These are phyloP conservation scores for Vicia sativa DNA, from an alignment of 306 rosid genomes.

Conservation along the genomic window DNA sequence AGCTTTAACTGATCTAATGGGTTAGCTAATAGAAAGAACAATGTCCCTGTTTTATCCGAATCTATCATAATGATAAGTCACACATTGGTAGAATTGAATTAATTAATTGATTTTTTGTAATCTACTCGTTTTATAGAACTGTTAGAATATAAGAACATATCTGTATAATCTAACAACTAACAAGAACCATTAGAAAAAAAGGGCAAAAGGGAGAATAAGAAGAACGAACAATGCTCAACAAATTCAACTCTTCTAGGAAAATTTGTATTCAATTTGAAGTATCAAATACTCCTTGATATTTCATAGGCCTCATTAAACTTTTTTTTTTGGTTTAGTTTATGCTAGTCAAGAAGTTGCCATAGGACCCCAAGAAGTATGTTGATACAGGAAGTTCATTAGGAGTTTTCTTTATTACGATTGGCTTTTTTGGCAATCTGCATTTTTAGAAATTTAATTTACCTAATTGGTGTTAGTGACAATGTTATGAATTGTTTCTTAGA, in stretches of 20 bases:
- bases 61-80: background rate
- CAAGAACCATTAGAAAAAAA: conserved; percentile 8
- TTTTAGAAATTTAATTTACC: conserved; percentile 8
- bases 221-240: conserved; percentile 6
- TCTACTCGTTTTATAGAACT: conserved; percentile 2
- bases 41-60: background rate
- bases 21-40: background rate
- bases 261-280: background rate
- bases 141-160: background rate
- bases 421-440: conserved; percentile 19
- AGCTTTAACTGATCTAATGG: background rate
- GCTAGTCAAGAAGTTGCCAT: background rate
- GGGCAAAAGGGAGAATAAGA: conserved; percentile 13
- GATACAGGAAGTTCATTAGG: background rate
- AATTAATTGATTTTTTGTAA: conserved; percentile 16
- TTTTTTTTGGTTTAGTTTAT: conserved; percentile 14
- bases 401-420: background rate
- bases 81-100: conserved; percentile 13
- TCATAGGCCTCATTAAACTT: background rate
- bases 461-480: background rate
- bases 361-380: conserved; percentile 5
- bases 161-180: background rate
- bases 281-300: conserved; percentile 9
- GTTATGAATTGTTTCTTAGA: background rate
- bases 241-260: conserved; percentile 11